Conservation (phyloP, 129 eudicot genomes). For the Erigeron canadensis region DNA sequence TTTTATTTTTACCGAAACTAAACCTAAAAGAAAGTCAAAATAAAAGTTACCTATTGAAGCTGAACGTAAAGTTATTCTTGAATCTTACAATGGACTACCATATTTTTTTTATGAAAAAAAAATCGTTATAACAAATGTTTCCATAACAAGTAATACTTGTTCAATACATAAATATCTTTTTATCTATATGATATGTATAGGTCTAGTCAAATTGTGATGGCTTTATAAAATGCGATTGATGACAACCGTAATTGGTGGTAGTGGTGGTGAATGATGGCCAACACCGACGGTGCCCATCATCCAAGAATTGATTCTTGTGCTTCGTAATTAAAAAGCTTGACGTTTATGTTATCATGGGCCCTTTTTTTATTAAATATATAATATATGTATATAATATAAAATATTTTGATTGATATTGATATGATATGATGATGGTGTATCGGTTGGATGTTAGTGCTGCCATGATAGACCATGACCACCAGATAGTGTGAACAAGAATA, state of each 20-base stretch:
- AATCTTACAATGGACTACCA: too few species aligned
- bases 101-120: too few species aligned
- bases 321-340: conserved; percentile 13
- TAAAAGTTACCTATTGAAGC: too few species aligned
- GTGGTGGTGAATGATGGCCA: conserved; percentile 11
- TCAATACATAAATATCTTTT: too few species aligned
- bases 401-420: background rate
- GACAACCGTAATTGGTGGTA: conserved; percentile 14
- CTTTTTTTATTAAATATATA: conserved; percentile 9
- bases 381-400: background rate
- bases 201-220: background rate
- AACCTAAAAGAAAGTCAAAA: too few species aligned
- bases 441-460: conserved; percentile 31
- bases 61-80: too few species aligned
- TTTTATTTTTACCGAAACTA: too few species aligned
- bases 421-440: conserved; percentile 19
- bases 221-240: conserved; percentile 2
- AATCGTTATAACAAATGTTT: too few species aligned
- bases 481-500: conserved; percentile 26
- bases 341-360: conserved; percentile 31
- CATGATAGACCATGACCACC: conserved; percentile 23
- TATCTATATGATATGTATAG: too few species aligned
- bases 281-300: conserved; percentile 26
- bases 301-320: conserved; percentile 24
- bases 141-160: background rate